Conservation (phyloP, 345 rosid genomes). For the Noccaea bulbosa region DNA sequence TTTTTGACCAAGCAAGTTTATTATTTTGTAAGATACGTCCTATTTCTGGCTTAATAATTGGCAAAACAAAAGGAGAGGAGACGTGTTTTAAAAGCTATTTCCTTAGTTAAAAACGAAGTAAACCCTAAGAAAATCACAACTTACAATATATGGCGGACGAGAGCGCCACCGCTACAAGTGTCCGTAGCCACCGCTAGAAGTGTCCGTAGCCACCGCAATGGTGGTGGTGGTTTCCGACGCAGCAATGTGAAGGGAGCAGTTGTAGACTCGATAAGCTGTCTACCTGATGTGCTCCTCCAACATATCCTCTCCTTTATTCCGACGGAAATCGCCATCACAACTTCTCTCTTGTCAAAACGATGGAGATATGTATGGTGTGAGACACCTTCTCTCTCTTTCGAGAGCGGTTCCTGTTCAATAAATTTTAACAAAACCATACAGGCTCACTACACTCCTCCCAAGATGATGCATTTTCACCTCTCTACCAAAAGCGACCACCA, state of each 20-base stretch:
- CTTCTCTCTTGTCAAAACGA: conserved; percentile 30
- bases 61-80: conserved; percentile 2
- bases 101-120: neutral
- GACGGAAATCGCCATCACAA: conserved; percentile 16
- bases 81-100: neutral
- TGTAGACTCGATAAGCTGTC: neutral
- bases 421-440: neutral
- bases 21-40: neutral
- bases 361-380: conserved; percentile 27
- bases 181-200: neutral
- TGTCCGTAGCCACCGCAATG: neutral
- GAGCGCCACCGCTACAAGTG: conserved; percentile 22
- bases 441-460: neutral
- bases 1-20: neutral
- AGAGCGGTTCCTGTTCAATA: neutral
- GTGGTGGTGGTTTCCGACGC: neutral
- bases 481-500: no score
- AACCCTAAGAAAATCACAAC: conserved; percentile 5
- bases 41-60: neutral
- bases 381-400: conserved; percentile 9
- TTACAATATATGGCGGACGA: conserved; percentile 6
- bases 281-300: conserved; percentile 20
- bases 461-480: conserved; percentile 1
- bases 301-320: conserved; percentile 16
- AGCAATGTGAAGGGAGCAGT: neutral